Evolutionary conservation across 805 yeast genomes (phyloP).

Genomic region (Kluyveromyces starmeri): DNA sequence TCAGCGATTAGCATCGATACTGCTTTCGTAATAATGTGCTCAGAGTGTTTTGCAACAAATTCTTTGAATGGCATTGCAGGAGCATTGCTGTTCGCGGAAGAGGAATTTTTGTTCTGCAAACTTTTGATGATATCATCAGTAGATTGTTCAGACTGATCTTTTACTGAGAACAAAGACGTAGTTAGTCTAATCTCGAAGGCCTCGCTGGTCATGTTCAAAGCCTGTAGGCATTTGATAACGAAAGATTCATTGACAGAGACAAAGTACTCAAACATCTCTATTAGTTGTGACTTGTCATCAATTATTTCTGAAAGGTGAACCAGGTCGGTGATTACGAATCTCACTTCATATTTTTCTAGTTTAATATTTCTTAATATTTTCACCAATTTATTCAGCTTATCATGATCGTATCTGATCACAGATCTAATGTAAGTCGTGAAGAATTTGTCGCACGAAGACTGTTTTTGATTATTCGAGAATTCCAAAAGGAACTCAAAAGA

Average conservation of each 20-base stretch:
- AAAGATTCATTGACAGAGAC: constrained; percentile 30
- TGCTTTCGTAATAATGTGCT: constrained; percentile 22
- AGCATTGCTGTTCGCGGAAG: constrained; percentile 20
- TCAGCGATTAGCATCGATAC: constrained; percentile 28
- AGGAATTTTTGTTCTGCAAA: constrained; percentile 14
- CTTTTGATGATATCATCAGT: constrained; percentile 28
- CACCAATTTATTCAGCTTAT: constrained; percentile 29
- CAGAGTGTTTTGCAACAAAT: constrained; percentile 24
- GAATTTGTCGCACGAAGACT: constrained; percentile 32
- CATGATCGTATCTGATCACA: constrained; percentile 35
- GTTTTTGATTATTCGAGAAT: constrained; percentile 17
- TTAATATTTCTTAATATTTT: constrained; percentile 28
- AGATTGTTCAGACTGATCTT: constrained; percentile 14
- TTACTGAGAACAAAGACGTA: constrained; percentile 40
- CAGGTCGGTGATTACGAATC: constrained; percentile 32
- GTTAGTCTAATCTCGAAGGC: constrained; percentile 58
- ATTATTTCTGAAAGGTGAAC: constrained; percentile 31
- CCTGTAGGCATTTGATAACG: constrained; percentile 32
- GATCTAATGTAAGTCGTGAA: constrained; percentile 38
- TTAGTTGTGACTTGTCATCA: constrained; percentile 32
- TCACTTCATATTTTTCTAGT: constrained; percentile 31
- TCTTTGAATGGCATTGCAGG: constrained; percentile 23
- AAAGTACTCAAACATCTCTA: constrained; percentile 34
- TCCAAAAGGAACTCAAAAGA: constrained; percentile 13
- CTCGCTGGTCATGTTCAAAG: constrained; percentile 32